These are phyloP conservation scores for Circinella minor DNA, from an alignment of 371 early-diverging fungal genomes.

Conservation along the genomic window DNA sequence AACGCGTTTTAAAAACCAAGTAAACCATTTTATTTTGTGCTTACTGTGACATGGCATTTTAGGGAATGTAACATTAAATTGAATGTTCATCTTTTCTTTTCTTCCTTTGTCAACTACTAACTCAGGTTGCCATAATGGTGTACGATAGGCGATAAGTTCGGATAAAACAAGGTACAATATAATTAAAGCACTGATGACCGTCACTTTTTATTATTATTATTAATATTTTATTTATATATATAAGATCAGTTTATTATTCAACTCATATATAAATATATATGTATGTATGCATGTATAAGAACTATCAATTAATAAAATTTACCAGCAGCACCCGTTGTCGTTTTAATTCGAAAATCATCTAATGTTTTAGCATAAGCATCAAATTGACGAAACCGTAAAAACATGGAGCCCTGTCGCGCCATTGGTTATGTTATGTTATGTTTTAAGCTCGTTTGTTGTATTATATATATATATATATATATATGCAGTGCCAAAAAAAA, in stretches of 20 bases:
- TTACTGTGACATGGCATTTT: slow-evolving; percentile 89
- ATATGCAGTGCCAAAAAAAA: background rate
- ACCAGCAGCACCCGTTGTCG: slow-evolving; percentile 85
- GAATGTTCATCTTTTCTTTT: slow-evolving; percentile 88
- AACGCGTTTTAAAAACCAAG: background rate
- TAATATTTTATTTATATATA: background rate
- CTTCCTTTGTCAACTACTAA: slow-evolving; percentile 86
- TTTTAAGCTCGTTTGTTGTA: background rate
- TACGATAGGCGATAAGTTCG: slow-evolving; percentile 83
- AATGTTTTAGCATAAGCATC: slow-evolving; percentile 97
- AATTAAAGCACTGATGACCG: slow-evolving; percentile 75
- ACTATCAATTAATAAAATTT: slow-evolving; percentile 13
- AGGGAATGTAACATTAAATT: slow-evolving; percentile 91
- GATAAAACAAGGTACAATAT: slow-evolving; percentile 77
- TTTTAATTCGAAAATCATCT: slow-evolving; percentile 94
- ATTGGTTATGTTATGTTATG: slow-evolving; percentile 9
- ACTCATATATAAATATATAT: background rate
- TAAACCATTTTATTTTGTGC: slow-evolving; percentile 20
- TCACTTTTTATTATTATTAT: slow-evolving; percentile 56
- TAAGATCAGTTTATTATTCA: background rate
- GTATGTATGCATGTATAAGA: background rate
- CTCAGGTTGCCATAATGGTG: slow-evolving; percentile 70
- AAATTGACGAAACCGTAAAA: slow-evolving; percentile 65
- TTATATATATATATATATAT: background rate
- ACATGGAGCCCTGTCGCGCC: slow-evolving; percentile 44